Conservation (phyloP, 2,329 filamentous ascomycete species). For the Alternaria viburni region DNA sequence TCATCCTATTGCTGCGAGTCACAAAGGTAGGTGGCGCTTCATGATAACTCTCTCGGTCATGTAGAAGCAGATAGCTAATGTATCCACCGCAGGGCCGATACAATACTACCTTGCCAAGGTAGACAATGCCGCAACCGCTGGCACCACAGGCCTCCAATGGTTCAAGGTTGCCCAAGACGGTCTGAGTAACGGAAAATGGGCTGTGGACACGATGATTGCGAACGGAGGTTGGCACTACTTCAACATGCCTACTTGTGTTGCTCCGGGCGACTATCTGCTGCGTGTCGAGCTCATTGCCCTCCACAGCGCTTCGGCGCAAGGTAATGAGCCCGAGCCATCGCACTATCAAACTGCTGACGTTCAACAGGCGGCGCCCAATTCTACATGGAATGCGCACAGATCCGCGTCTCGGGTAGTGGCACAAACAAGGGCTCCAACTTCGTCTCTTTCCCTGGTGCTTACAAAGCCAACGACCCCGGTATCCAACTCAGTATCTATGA, state of each 20-base stretch:
- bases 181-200: slow-evolving; percentile 50
- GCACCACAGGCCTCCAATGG: slow-evolving; percentile 45
- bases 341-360: not conserved
- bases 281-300: slow-evolving; percentile 51
- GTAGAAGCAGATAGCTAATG: not conserved
- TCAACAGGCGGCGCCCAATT: slow-evolving; percentile 14
- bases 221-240: slow-evolving; percentile 52
- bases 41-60: not conserved
- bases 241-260: slow-evolving; percentile 38
- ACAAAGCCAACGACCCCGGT: slow-evolving; percentile 28
- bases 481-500: slow-evolving; percentile 29
- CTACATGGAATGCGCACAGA: slow-evolving; percentile 35
- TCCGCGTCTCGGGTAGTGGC: slow-evolving; percentile 26
- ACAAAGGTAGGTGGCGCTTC: slow-evolving; percentile 49
- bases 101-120: slow-evolving; percentile 40
- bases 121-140: slow-evolving; percentile 39
- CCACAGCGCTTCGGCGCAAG: slow-evolving; percentile 37
- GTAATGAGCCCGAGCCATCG: not conserved
- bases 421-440: slow-evolving; percentile 19
- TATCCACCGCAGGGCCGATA: slow-evolving; percentile 18
- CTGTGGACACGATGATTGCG: slow-evolving; percentile 54
- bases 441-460: slow-evolving; percentile 35
- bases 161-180: slow-evolving; percentile 49
- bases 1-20: slow-evolving; percentile 55
- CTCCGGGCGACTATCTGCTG: slow-evolving; percentile 47